Conservation (phyloP, 805 yeast genomes). For the Phaffomyces thermotolerans region DNA sequence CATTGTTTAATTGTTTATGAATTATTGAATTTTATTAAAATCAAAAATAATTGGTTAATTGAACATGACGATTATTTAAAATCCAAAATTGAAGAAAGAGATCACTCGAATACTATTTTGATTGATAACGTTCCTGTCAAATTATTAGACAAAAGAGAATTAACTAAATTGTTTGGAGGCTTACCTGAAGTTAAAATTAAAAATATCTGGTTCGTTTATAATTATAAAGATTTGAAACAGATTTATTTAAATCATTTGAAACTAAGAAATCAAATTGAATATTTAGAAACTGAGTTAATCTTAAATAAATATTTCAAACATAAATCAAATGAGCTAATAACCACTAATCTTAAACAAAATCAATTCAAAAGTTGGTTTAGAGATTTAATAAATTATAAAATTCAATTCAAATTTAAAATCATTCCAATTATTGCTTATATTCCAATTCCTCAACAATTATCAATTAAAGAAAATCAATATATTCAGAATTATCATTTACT, state of each 20-base stretch:
- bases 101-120: constrained; percentile 29
- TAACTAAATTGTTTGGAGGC: constrained; percentile 20
- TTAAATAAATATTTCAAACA: constrained; percentile 10
- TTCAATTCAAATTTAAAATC: constrained; percentile 10
- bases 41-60: constrained; percentile 37
- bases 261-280: constrained; percentile 32
- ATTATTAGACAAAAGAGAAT: constrained; percentile 14
- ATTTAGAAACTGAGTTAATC: constrained; percentile 30
- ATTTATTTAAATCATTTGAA: constrained; percentile 25
- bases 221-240: constrained; percentile 31
- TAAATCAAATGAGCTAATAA: neutral
- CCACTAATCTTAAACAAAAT: neutral
- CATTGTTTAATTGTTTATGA: constrained; percentile 53
- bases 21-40: constrained; percentile 40
- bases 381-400: neutral
- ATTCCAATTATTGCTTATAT: constrained; percentile 6
- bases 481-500: constrained; percentile 7
- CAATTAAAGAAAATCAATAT: constrained; percentile 1
- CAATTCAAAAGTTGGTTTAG: neutral
- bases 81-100: constrained; percentile 15
- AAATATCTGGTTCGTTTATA: constrained; percentile 52
- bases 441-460: constrained; percentile 1
- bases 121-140: constrained; percentile 40
- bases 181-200: constrained; percentile 42
- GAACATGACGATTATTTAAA: constrained; percentile 17